phyloP scores from a whole-genome alignment of 2,329 filamentous ascomycete species.

The Thermomyces lanuginosus region DNA sequence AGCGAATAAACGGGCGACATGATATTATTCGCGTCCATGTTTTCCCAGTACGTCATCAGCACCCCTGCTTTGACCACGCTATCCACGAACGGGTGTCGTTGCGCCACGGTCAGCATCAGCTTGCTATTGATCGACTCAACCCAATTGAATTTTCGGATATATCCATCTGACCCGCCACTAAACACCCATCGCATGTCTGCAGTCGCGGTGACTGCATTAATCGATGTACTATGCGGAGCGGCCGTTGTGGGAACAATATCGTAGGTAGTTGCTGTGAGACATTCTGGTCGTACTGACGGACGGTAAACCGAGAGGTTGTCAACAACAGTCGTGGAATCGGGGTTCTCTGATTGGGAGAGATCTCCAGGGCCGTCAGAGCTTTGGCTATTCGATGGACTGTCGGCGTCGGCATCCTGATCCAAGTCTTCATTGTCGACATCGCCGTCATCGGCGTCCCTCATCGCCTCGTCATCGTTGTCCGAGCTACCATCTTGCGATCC shows the following conservation, averaged over 20 bases:
- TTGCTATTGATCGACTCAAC: constrained; percentile 90
- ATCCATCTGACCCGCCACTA: constrained; percentile 84
- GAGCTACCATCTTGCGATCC: constrained; percentile 34
- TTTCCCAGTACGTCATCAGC: constrained; percentile 95
- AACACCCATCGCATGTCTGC: constrained; percentile 92
- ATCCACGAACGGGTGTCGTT: constrained; percentile 92
- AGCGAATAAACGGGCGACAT: constrained; percentile 90
- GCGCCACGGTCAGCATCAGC: constrained; percentile 80
- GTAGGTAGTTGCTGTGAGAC: constrained; percentile 64
- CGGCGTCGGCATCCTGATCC: constrained; percentile 20
- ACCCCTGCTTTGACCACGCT: constrained; percentile 92
- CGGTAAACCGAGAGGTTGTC: constrained; percentile 31
- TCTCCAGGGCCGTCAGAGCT: constrained; percentile 20
- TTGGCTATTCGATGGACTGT: constrained; percentile 25
- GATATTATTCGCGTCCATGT: constrained; percentile 54
- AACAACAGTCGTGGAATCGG: constrained; percentile 19
- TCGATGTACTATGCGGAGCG: constrained; percentile 84
- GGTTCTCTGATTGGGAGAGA: constrained; percentile 30
- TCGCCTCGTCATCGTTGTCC: constrained; percentile 33
- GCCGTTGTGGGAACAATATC: constrained; percentile 96
- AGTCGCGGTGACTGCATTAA: constrained; percentile 82
- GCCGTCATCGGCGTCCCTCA: constrained; percentile 22
- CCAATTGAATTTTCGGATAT: constrained; percentile 93
- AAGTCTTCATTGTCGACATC: constrained; percentile 23
- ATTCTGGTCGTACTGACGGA: constrained; percentile 56